Evolutionary conservation across 306 rosid species (phyloP).

Genomic region (Gillenia trifoliata): DNA sequence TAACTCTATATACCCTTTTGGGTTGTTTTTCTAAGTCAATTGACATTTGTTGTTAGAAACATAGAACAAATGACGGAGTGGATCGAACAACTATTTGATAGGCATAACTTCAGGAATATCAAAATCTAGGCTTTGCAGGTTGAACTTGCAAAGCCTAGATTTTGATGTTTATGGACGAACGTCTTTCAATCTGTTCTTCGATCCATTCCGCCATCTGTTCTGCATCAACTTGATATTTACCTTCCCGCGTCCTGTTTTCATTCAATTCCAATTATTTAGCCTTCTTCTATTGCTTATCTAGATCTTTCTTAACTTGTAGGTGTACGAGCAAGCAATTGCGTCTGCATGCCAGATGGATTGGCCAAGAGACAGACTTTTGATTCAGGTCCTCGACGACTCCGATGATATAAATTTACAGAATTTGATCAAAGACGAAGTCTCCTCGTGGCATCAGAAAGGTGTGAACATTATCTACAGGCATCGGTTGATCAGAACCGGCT

Average conservation of each 20-base stretch:
- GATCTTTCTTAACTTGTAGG: conserved; percentile 31
- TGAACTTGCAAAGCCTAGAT: no score
- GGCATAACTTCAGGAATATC: not conserved
- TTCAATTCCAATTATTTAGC: not conserved
- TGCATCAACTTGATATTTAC: no score
- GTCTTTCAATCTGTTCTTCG: no score
- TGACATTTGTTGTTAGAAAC: not conserved
- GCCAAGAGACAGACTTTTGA: conserved; percentile 78
- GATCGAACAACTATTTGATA: not conserved
- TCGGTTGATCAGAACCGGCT: conserved; percentile 88
- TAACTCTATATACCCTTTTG: no score
- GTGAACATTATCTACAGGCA: conserved; percentile 80
- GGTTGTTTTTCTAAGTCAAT: no score
- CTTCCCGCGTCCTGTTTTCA: not conserved
- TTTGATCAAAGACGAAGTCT: conserved; percentile 74
- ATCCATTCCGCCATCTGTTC: no score
- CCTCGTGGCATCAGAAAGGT: conserved; percentile 75
- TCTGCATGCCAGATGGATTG: conserved; percentile 92
- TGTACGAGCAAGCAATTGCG: conserved; percentile 80
- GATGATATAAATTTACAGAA: conserved; percentile 65
- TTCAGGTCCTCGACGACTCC: conserved; percentile 93
- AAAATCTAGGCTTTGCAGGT: no score
- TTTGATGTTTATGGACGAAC: no score
- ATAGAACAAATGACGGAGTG: not conserved
- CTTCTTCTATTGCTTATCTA: not conserved